Evolutionary conservation across 305 asterid genomes (phyloP).

Genomic region (Rubia occidens): DNA sequence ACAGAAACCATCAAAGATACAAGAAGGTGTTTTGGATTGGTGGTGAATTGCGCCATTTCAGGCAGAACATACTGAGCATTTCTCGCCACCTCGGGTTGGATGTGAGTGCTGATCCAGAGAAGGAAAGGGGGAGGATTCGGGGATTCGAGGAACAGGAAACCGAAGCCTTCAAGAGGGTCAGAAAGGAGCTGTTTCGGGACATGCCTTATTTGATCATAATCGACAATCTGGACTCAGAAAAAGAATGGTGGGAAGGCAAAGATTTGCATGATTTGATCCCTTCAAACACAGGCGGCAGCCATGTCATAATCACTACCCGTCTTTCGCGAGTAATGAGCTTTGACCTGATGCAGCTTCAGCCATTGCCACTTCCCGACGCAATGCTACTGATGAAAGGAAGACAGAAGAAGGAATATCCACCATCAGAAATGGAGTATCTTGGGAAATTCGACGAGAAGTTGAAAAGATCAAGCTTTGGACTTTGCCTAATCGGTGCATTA

Average conservation of each 20-base stretch:
- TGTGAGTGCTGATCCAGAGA: constrained; percentile 83
- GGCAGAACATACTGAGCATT: constrained; percentile 67
- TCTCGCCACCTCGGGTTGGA: constrained; percentile 63
- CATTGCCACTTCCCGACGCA: constrained; percentile 52
- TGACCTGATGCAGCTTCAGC: constrained; percentile 61
- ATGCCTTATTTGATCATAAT: constrained; percentile 75
- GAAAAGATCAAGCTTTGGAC: constrained; percentile 59
- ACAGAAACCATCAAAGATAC: constrained; percentile 60
- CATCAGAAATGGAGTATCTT: constrained; percentile 48
- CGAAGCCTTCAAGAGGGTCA: constrained; percentile 76
- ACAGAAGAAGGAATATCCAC: constrained; percentile 45
- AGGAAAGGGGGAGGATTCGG: constrained; percentile 70
- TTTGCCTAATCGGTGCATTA: constrained; percentile 56
- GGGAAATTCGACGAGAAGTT: constrained; percentile 53
- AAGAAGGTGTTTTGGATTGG: constrained; percentile 89
- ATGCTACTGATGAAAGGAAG: constrained; percentile 50
- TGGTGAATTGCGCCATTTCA: constrained; percentile 64
- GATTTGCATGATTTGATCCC: constrained; percentile 83
- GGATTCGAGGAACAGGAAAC: constrained; percentile 80
- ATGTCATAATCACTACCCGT: constrained; percentile 69
- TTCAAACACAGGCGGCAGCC: constrained; percentile 76
- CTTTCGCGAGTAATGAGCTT: constrained; percentile 53
- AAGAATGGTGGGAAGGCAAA: constrained; percentile 96
- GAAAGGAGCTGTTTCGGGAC: constrained; percentile 74
- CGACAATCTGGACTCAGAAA: constrained; percentile 70